phyloP scores from a whole-genome alignment of 1,139 yeast genomes.

The Hyphopichia wangnamkhiaoensis region DNA sequence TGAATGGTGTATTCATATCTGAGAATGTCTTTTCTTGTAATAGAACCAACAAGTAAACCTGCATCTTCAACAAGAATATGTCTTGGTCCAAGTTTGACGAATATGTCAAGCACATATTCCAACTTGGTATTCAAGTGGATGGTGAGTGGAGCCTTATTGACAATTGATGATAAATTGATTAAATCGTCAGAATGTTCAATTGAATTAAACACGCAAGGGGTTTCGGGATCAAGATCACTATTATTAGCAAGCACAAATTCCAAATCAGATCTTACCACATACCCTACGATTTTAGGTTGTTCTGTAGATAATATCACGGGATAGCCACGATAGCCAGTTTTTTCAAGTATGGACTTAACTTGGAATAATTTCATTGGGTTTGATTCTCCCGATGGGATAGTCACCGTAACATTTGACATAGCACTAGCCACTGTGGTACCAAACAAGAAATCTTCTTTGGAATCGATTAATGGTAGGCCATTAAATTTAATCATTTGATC shows the following conservation, averaged over 20 bases:
- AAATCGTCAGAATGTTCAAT: constrained; percentile 10
- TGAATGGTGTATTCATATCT: constrained; percentile 49
- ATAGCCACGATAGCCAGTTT: constrained; percentile 50
- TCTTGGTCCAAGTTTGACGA: constrained; percentile 80
- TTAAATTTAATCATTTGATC: constrained; percentile 91
- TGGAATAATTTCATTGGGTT: constrained; percentile 34
- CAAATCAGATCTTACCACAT: constrained; percentile 35
- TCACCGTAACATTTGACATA: constrained; percentile 59
- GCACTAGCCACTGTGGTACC: constrained; percentile 59
- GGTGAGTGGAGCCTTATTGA: constrained; percentile 65
- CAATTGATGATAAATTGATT: constrained; percentile 39
- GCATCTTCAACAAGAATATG: constrained; percentile 63
- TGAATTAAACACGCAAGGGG: constrained; percentile 21
- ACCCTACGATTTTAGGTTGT: constrained; percentile 38
- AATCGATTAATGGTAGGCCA: constrained; percentile 83
- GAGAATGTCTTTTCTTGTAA: constrained; percentile 69
- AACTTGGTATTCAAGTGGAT: constrained; percentile 57
- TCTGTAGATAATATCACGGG: constrained; percentile 49
- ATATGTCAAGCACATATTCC: constrained; percentile 66
- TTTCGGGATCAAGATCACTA: constrained; percentile 15
- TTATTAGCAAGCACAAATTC: constrained; percentile 21
- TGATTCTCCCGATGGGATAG: constrained; percentile 42
- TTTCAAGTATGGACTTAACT: constrained; percentile 36
- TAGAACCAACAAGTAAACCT: constrained; percentile 57
- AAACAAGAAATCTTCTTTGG: constrained; percentile 65